Evolutionary conservation across 1,284 basidiomycete species (phyloP), one percentile per base, ranked within the genome.

Genomic region (Caloboletus firmus): DNA sequence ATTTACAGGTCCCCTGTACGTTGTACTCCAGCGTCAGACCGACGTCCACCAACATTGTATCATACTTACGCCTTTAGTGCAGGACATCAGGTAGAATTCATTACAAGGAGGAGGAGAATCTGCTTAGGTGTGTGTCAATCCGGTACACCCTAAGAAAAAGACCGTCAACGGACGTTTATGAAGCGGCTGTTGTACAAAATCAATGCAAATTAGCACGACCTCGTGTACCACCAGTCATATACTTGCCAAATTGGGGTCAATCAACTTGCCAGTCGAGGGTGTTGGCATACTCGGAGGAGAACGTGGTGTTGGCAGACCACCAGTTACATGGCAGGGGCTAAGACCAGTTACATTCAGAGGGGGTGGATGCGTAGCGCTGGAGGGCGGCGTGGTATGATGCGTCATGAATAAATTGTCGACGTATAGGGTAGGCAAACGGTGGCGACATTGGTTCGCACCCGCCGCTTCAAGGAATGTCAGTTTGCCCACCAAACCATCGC

Each of bases 71-170:
- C 84, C 85, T 76, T 89, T 90, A 49, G 85, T 85, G 70, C 88
- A 91, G 40, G 76, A 79, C 82, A 89, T 86, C 64, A 91, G 72
- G 72, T 91, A 89, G 66, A 83, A 79, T 72, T 91, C 84, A 62
- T 91, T 91, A 74, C 88, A 91, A 17, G 88, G 89, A 10, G 89
- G 88, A 34, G 89, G 88, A 51, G 67, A 64, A 55, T 69, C 62
- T 71, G 55, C 47, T 53, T 41, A 31, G 45, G 48, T 51, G 45
- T 22, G 55, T 45, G 53, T 68, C 40, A 66, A 55, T 50, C 48
- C 9, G 3, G 43, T 32, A 51, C 15, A 39, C 36, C 11, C 31
- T 18, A 12, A 17, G 13, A 44, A 50, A 51, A 37, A 45, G 35
- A 54, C 17, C 26, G 1, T 58, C 18, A 3, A 63, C 77, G 35